Conservation (phyloP, 2,329 filamentous ascomycete species). For the Aspergillus phoenicis region DNA sequence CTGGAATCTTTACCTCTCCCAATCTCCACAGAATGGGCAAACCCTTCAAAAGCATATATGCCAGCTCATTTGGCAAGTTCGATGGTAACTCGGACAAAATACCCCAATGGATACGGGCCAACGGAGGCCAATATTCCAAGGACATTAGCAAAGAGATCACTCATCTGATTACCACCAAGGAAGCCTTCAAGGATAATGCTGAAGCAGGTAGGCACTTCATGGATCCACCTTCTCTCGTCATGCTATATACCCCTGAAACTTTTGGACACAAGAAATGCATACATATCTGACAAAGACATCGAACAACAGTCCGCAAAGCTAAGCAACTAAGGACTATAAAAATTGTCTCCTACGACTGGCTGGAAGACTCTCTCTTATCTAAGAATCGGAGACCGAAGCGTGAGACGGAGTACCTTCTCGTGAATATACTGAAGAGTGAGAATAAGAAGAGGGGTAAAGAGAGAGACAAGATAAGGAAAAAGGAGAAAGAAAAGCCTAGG, state of each 20-base stretch:
- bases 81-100: constrained; percentile 59
- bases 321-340: constrained; percentile 39
- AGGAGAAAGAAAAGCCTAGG: background rate
- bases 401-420: constrained; percentile 39
- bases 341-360: constrained; percentile 53
- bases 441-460: constrained; percentile 4
- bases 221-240: too few species aligned
- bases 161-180: constrained; percentile 69
- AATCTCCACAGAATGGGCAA: constrained; percentile 36
- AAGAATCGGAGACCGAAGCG: constrained; percentile 38
- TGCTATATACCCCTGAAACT: too few species aligned
- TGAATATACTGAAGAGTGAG: constrained; percentile 41
- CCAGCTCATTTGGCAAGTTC: constrained; percentile 64
- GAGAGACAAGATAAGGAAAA: background rate
- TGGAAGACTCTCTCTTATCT: constrained; percentile 47
- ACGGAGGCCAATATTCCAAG: constrained; percentile 61
- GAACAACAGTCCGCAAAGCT: constrained; percentile 44
- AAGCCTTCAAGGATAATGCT: constrained; percentile 59
- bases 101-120: constrained; percentile 64
- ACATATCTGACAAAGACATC: constrained; percentile 19
- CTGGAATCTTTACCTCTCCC: background rate
- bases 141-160: constrained; percentile 62
- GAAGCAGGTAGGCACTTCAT: constrained; percentile 39
- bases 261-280: too few species aligned
- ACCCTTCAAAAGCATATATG: constrained; percentile 55